Conservation (phyloP, 106 monocot genomes). For the Dendrobium catenatum region DNA sequence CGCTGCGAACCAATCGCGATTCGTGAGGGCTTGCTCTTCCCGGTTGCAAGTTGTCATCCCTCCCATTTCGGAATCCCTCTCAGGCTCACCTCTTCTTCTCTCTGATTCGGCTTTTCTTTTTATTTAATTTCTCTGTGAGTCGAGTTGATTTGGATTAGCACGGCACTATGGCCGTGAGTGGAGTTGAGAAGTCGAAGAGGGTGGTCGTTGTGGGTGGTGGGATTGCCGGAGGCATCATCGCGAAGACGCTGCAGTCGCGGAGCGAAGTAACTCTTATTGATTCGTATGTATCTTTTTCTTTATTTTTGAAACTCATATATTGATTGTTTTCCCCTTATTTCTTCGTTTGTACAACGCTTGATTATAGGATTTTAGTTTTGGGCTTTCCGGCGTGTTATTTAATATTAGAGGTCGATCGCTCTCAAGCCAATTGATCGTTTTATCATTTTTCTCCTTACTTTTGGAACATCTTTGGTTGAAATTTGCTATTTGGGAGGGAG, state of each 20-base stretch:
- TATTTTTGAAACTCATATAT: neutral
- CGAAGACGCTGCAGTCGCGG: constrained; percentile 30
- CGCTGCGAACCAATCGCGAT: no score
- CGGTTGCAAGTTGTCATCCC: no score
- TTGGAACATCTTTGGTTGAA: no score
- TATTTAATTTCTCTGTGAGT: neutral
- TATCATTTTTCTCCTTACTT: no score
- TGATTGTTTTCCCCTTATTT: neutral
- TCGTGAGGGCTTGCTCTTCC: no score
- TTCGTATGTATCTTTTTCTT: constrained; percentile 30
- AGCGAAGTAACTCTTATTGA: constrained; percentile 52
- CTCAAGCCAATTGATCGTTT: no score
- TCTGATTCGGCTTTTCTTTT: no score
- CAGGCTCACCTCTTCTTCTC: no score
- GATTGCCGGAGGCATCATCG: constrained; percentile 41
- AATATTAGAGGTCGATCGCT: no score
- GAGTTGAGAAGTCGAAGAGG: constrained; percentile 14
- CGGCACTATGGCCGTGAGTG: neutral
- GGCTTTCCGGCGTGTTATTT: no score
- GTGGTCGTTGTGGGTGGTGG: constrained; percentile 67
- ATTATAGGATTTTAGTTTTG: neutral
- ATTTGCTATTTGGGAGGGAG: no score
- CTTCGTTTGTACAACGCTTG: neutral
- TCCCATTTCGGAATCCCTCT: no score
- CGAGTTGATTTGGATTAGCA: neutral